phyloP scores from a whole-genome alignment of 2,329 filamentous ascomycete genomes.

The Aspergillus spinulosporus region DNA sequence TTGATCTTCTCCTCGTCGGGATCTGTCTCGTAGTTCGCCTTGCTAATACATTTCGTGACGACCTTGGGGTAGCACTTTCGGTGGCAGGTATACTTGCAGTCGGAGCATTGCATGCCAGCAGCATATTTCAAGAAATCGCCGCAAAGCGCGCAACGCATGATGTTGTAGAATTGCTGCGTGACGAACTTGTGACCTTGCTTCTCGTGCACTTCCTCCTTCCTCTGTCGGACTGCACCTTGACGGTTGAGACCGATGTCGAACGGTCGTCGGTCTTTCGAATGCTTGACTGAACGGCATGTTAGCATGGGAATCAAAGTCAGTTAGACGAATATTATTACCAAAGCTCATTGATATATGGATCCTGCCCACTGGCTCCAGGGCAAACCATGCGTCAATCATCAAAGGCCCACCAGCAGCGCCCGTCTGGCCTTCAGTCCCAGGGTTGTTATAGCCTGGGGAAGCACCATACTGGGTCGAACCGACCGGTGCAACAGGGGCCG shows the following conservation, averaged over 20 bases:
- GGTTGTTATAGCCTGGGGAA: constrained; percentile 26
- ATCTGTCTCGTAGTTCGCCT: constrained; percentile 97
- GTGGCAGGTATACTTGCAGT: constrained; percentile 99
- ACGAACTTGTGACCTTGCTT: constrained; percentile 99
- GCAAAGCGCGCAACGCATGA: constrained; percentile 98
- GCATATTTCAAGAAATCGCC: constrained; percentile 99
- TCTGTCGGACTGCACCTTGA: constrained; percentile 93
- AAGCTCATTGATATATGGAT: constrained; percentile 92
- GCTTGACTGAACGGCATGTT: constrained; percentile 62
- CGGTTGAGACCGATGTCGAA: constrained; percentile 89
- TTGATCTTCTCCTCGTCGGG: constrained; percentile 99
- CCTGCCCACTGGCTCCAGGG: constrained; percentile 87
- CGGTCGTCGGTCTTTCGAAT: constrained; percentile 76
- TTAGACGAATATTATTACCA: constrained; percentile 39
- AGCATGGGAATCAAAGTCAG: constrained; percentile 11
- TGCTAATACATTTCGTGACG: constrained; percentile 99
- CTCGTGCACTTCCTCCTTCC: constrained; percentile 97
- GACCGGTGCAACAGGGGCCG: constrained; percentile 56
- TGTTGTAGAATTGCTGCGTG: constrained; percentile 99
- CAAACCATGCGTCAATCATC: constrained; percentile 90
- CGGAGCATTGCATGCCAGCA: constrained; percentile 97
- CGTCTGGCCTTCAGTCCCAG: constrained; percentile 28
- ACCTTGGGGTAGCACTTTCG: constrained; percentile 96
- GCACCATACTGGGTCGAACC: constrained; percentile 31
- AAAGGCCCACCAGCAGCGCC: constrained; percentile 37